Percentiles rank a stretch among this genome's conserved stretches.
phyloP scores from a whole-genome alignment of 768 basidiomycete species.

The Neoboletus magnificus region DNA sequence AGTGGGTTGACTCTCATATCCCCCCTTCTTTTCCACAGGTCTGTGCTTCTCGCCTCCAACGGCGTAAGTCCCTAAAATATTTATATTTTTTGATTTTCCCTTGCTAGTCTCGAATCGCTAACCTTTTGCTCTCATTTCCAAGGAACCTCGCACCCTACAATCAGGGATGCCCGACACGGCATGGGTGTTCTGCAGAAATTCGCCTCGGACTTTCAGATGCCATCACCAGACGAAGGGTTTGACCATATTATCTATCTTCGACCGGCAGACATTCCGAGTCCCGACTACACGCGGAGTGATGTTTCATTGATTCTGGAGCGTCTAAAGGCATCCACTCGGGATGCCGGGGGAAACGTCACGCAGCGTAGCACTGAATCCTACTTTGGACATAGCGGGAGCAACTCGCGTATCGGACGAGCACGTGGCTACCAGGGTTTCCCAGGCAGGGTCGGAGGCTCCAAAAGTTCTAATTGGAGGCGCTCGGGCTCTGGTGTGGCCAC shows the following conservation, averaged over 20 bases:
- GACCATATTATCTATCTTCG: slow-evolving; percentile 48
- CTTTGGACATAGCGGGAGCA: slow-evolving; percentile 6
- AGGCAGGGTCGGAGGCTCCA: slow-evolving; percentile 16
- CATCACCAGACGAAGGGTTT: slow-evolving; percentile 59
- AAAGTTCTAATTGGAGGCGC: slow-evolving; percentile 18
- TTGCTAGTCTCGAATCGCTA: slow-evolving; percentile 5
- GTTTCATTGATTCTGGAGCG: slow-evolving; percentile 51
- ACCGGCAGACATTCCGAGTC: slow-evolving; percentile 36
- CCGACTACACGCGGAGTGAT: slow-evolving; percentile 50
- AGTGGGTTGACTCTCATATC: slow-evolving; percentile 11
- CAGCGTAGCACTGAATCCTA: slow-evolving; percentile 6
- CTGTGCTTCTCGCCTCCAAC: slow-evolving; percentile 57
- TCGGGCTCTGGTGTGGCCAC: slow-evolving; percentile 6
- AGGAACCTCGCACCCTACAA: slow-evolving; percentile 79
- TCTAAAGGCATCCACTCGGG: slow-evolving; percentile 34
- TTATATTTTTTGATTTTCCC: neutral
- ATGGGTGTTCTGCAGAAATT: slow-evolving; percentile 64
- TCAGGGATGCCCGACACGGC: slow-evolving; percentile 56
- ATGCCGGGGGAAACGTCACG: slow-evolving; percentile 7
- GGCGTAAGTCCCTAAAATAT: slow-evolving; percentile 45
- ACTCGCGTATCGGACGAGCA: slow-evolving; percentile 16
- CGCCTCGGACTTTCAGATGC: slow-evolving; percentile 55
- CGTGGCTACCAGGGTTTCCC: slow-evolving; percentile 16
- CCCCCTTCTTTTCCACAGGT: slow-evolving; percentile 37
- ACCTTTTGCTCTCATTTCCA: slow-evolving; percentile 10